Base-by-base conservation (phyloP, 2,329 filamentous ascomycete species). In the Cryphonectria radicalis region DNA sequence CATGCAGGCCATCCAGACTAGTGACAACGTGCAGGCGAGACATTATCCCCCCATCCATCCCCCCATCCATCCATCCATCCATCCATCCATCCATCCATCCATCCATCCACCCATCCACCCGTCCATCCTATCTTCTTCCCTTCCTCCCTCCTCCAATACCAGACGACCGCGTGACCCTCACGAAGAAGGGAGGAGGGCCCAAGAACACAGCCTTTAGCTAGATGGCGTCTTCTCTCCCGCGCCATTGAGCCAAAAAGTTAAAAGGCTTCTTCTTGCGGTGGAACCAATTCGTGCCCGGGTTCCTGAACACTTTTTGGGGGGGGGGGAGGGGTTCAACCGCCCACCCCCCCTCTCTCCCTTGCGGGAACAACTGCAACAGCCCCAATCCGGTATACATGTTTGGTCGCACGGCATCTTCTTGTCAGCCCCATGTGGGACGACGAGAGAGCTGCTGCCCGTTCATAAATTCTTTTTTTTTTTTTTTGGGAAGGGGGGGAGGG, bases 1-100 rank as follows among this genome's bases (percentile, higher is more conserved):
- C 53, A 57, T 11, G 25, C 53, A 57, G 25, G 53, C 17, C 53
- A 57, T 28, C 53, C 22, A n/a, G 14, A 57, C 53, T 57, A 57
- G 53, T 28, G 53, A 57, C 11, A 11, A 64, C 62, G 42, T 64
- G 62, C 62, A 64, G 62, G 62, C 13, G n/a, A 64, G 62, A 64
- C 62, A 64, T 59, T 7, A 46, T 6, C 28, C 28, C 28, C 28
- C 28, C 28, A 1, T 17, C 17, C 43, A 46, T 46, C 43, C 37
- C 46, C 17, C 28, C 28, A 63, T 55, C n/a, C 53, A 10, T 22
- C n/a, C 42, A 46, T 6, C 17, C 22, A n/a, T n/a, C n/a, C n/a
- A n/a, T n/a, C n/a, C n/a, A n/a, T n/a, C n/a, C n/a, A n/a, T n/a
- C n/a, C n/a, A n/a, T n/a, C n/a, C n/a, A n/a, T n/a, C n/a, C n/a